These are phyloP conservation scores for Aphanomyces stellatus DNA, from an alignment of 352 stramenopile genomes.

Conservation along the genomic window DNA sequence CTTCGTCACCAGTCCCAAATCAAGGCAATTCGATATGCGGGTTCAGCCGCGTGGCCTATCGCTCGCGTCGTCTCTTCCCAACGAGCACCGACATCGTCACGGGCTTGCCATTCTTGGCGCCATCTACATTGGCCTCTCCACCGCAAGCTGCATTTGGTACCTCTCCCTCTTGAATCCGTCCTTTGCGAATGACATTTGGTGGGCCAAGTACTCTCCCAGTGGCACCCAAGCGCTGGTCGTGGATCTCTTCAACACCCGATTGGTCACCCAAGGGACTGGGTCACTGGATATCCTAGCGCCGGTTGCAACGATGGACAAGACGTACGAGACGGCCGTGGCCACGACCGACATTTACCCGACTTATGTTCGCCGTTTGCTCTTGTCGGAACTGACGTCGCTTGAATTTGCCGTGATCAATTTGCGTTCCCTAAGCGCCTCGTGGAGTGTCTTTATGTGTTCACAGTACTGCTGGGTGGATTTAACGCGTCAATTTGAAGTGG, in stretches of 20 bases:
- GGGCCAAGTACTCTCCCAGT: neutral
- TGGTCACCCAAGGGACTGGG: neutral
- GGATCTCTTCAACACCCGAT: neutral
- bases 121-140: no score
- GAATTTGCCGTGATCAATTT: neutral
- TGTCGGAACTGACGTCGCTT: conserved; percentile 1
- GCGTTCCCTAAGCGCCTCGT: neutral
- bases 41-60: no score
- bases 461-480: conserved; percentile 13
- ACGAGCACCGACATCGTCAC: no score
- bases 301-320: neutral
- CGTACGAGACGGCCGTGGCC: neutral
- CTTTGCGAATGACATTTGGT: conserved; percentile 12
- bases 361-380: neutral
- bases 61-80: no score
- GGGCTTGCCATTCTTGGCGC: no score
- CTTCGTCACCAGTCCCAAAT: no score
- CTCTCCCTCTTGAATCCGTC: neutral
- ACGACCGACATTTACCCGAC: neutral
- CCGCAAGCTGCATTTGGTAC: no score
- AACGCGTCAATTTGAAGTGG: neutral
- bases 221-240: conserved; percentile 1
- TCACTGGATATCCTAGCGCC: neutral
- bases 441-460: neutral
- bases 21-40: no score